Evolutionary conservation across 2,329 filamentous ascomycete species (phyloP), one percentile per base, ranked within the genome.

Genomic region (Thielaviopsis populi): DNA sequence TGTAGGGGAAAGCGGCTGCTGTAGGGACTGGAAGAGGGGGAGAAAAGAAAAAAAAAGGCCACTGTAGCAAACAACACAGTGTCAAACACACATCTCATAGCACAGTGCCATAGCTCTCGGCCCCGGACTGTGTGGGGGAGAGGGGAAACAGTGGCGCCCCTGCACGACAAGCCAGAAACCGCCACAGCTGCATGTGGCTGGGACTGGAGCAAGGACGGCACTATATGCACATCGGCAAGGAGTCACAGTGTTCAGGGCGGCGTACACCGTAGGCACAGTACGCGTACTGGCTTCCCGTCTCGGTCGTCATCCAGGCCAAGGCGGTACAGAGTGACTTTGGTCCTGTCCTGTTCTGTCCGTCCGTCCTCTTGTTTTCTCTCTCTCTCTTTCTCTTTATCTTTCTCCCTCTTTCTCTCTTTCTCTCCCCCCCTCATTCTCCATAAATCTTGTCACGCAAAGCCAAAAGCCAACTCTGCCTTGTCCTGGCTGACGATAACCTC

Each of bases 311-410:
- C 33, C 7, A 33, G 30, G 3, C 3, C 30, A 33, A 33, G 30
- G 30, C 33, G 8, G 33, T 37, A 46, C 42, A 46, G n/a, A 46
- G 42, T 59, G 24, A 37, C 69, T 69, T 70, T 63, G 58, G 62
- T 43, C n/a, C n/a, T n/a, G n/a, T n/a, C n/a, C n/a, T n/a, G n/a
- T n/a, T n/a, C n/a, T n/a, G n/a, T n/a, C n/a, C n/a, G n/a, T n/a
- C 46, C 67, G 64, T 58, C 50, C 63, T 63, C 65, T 62, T 64
- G 61, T 62, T 64, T 65, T 68, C 65, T 64, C 53, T 64, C 67
- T 58, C 69, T 66, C 64, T 66, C 66, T 60, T 64, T 65, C 63
- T 37, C 33, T n/a, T n/a, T n/a, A n/a, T 66, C 64, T 66, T 66
- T 60, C 64, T 65, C 63, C 10, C 33, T 64, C 66, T 68, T 64